Evolutionary conservation across 176 grass and related monocot genomes (phyloP), one percentile per base, ranked within the genome.

Genomic region (Carex littledalei): DNA sequence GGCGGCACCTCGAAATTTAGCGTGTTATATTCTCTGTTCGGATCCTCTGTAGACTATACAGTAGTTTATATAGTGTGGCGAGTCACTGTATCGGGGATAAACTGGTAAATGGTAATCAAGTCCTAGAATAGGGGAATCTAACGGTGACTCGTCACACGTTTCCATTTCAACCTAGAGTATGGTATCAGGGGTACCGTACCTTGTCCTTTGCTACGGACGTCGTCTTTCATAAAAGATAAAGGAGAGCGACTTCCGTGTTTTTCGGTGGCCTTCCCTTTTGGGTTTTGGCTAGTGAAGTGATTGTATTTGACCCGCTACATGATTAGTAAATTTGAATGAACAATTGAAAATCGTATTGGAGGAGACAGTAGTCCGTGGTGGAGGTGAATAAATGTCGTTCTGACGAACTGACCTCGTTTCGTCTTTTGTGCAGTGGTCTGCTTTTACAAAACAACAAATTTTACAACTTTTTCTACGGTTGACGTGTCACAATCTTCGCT

Each of bases 321-420:
- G 17, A 63, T 14, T 7, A 13, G 7, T 41, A 3, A 4, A 53
- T 5, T 58, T 17, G 1, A 58, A 18, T 5, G 12, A 58, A 47
- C 0, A 22, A 8, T 14, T 4, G 32, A 64, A 17, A 2, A 81
- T 81, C 31, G 0, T 7, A 37, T 6, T 1, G 32, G 8, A 41
- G 79, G 79, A 59, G 79, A 63, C 79, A 58, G 2, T 18, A 26
- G 18, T 29, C 21, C 18, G 57, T 58, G 55, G 32, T 35, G 14
- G 56, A 62, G 55, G 57, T 45, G 58, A 81, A 81, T 81, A 81
- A 63, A 81, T 81, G 79, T 81, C 59, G 55, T 34, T 59, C 24
- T 37, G 53, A 80, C 58, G 31, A 81, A 49, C 9, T 73, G 69
- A 73, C 35, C 39, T 73, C 18, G 69, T n/a, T 73, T 73, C 69